Conservation (phyloP, 805 yeast species). For the Nakazawaea laoshanensis region DNA sequence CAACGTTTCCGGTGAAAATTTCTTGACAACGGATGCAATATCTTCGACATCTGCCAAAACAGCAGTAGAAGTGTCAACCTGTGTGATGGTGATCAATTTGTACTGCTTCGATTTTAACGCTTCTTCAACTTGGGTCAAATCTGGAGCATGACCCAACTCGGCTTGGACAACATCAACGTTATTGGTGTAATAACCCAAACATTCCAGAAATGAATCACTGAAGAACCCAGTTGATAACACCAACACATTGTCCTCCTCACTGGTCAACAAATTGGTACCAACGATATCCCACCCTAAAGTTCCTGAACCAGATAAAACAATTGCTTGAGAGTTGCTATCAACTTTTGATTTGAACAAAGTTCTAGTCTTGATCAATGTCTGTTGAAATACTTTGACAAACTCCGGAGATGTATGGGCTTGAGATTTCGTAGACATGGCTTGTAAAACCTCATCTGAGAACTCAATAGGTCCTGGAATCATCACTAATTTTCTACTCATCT, state of each 20-base stretch:
- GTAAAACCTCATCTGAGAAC: slow-evolving; percentile 70
- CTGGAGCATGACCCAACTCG: slow-evolving; percentile 63
- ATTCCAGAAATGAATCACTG: slow-evolving; percentile 74
- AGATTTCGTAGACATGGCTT: slow-evolving; percentile 76
- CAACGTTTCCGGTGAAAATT: slow-evolving; percentile 69
- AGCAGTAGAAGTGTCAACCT: slow-evolving; percentile 96
- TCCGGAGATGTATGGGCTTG: slow-evolving; percentile 88
- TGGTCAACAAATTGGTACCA: slow-evolving; percentile 62
- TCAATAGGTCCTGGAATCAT: slow-evolving; percentile 36
- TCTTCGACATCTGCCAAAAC: slow-evolving; percentile 67
- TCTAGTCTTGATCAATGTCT: slow-evolving; percentile 60
- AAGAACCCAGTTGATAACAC: slow-evolving; percentile 89
- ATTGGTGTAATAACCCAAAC: slow-evolving; percentile 64
- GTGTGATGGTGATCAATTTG: slow-evolving; percentile 76
- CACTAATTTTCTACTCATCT: slow-evolving; percentile 19
- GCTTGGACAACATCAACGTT: slow-evolving; percentile 70
- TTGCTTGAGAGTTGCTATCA: slow-evolving; percentile 62
- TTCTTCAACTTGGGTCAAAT: slow-evolving; percentile 43
- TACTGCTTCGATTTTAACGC: slow-evolving; percentile 47
- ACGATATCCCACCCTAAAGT: slow-evolving; percentile 93
- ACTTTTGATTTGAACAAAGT: slow-evolving; percentile 59
- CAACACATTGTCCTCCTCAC: slow-evolving; percentile 61
- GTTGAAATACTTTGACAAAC: slow-evolving; percentile 66
- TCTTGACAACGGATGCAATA: slow-evolving; percentile 52
- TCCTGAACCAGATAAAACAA: slow-evolving; percentile 84